Base-by-base conservation (phyloP, 805 yeast species). In the Pichia pseudocactophila region DNA sequence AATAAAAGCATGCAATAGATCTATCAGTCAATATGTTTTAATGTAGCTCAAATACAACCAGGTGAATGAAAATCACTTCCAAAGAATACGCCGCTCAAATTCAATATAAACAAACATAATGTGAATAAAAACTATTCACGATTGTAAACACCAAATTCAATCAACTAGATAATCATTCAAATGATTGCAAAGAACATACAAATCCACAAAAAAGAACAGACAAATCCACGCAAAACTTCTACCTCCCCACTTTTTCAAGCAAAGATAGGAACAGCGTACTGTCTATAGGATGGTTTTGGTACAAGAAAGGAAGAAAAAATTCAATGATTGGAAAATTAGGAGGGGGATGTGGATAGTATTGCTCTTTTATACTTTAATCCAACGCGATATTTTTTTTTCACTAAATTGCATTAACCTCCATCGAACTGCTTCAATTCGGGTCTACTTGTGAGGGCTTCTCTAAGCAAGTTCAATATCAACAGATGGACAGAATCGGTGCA, bases 221-320 rank as follows among this genome's bases (percentile, higher is more conserved):
- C 7, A 5, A 15, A 34, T 11, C 7, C 37, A 27, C 33, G 38
- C 36, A 35, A 12, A 41, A 34, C 44, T 37, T 39, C 47, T 28
- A 43, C 30, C 30, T 17, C 12, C 32, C 17, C 12, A 10, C 31
- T 10, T 22, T 5, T 22, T 15, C 10, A 7, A 34, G 33, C 19
- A 37, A 36, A 46, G 49, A 48, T 35, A 45, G 42, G 41, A 34
- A 20, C 43, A 47, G 54, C 64, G 64, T 57, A 59, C 64, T 59
- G 64, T 59, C 64, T 59, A 58, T 43, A 57, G 54, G 60, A 57
- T 52, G 62, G 63, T 57, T 57, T 47, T 46, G 59, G 58, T 57
- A 56, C 61, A 45, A 50, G 37, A 50, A 48, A 51, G 44, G 50
- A 41, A 45, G 22, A 40, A 40, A n/a, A n/a, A n/a, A n/a, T n/a